Evolutionary conservation across 2,329 filamentous ascomycete species (phyloP).

Genomic region (Madurella mycetomatis): DNA sequence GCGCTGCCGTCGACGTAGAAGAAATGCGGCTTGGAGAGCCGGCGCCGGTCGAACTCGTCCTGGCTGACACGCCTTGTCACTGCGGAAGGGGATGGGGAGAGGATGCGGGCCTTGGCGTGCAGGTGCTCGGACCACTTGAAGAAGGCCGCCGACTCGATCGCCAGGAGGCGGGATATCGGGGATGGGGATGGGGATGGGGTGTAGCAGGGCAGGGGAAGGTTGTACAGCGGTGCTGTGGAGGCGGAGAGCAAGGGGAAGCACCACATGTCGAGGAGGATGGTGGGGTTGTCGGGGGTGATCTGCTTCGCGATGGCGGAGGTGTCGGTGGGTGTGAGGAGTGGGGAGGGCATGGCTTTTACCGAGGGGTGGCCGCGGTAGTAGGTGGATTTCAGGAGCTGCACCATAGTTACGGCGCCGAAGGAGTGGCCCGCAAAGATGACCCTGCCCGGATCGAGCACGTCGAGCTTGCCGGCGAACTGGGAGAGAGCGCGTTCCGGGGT

Average conservation of each 20-base stretch:
- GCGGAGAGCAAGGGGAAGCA: slow-evolving; percentile 65
- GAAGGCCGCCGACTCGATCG: slow-evolving; percentile 72
- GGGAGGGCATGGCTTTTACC: slow-evolving; percentile 44
- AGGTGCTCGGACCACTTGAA: slow-evolving; percentile 73
- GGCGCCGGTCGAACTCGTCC: slow-evolving; percentile 16
- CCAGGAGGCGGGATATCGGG: slow-evolving; percentile 55
- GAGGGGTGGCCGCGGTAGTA: slow-evolving; percentile 58
- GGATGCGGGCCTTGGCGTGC: slow-evolving; percentile 59
- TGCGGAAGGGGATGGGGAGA: slow-evolving; percentile 53
- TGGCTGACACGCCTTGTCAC: background rate
- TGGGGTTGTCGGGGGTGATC: slow-evolving; percentile 61
- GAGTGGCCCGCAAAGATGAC: slow-evolving; percentile 77
- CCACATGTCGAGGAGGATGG: slow-evolving; percentile 77
- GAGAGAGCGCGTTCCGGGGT: slow-evolving; percentile 46
- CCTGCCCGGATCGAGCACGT: slow-evolving; percentile 66
- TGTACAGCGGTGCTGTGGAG: slow-evolving; percentile 58
- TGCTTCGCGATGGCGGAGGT: slow-evolving; percentile 57
- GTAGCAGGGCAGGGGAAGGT: slow-evolving; percentile 71
- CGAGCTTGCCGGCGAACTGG: slow-evolving; percentile 57
- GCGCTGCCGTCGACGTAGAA: slow-evolving; percentile 72
- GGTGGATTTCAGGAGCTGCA: slow-evolving; percentile 74
- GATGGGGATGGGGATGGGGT: slow-evolving; percentile 42
- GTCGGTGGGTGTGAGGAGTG: slow-evolving; percentile 57
- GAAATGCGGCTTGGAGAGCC: slow-evolving; percentile 55
- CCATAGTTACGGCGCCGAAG: slow-evolving; percentile 69